Conservation (phyloP, 306 rosid species). For the Myrica gale region DNA sequence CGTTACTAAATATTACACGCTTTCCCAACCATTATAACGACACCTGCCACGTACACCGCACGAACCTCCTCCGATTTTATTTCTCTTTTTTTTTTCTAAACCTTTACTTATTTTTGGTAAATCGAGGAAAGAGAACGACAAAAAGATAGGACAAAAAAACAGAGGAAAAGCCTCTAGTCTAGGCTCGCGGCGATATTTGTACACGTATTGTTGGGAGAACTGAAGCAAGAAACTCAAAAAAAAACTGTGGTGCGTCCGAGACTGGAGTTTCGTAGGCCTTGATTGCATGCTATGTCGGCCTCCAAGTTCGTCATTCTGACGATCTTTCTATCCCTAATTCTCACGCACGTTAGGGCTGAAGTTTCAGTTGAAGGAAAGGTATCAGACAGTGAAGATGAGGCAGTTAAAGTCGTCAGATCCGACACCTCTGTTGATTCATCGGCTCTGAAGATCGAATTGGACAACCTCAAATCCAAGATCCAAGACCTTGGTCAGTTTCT, state of each 20-base stretch:
- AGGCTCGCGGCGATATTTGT: background rate
- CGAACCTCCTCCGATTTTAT: background rate
- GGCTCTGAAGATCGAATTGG: constrained; percentile 63
- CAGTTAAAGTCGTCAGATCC: constrained; percentile 23
- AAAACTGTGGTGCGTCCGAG: background rate
- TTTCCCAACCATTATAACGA: background rate
- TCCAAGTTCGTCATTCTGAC: constrained; percentile 52
- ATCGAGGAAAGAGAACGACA: background rate
- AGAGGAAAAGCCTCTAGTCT: background rate
- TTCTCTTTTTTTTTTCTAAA: background rate
- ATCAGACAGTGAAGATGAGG: constrained; percentile 21
- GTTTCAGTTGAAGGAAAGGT: constrained; percentile 35
- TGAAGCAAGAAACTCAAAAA: background rate
- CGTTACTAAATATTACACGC: background rate
- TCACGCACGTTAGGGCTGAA: constrained; percentile 42
- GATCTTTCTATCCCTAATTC: constrained; percentile 55
- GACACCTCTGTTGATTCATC: constrained; percentile 53
- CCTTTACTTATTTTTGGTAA: background rate
- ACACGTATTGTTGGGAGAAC: background rate
- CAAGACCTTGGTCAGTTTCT: constrained; percentile 62
- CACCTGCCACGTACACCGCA: background rate
- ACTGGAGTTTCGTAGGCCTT: constrained; percentile 49
- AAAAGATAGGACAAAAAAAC: background rate
- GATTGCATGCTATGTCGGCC: constrained; percentile 66
- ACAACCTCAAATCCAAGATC: constrained; percentile 73